phyloP scores from a whole-genome alignment of 1,284 basidiomycete species.

The Moniliella sp. region DNA sequence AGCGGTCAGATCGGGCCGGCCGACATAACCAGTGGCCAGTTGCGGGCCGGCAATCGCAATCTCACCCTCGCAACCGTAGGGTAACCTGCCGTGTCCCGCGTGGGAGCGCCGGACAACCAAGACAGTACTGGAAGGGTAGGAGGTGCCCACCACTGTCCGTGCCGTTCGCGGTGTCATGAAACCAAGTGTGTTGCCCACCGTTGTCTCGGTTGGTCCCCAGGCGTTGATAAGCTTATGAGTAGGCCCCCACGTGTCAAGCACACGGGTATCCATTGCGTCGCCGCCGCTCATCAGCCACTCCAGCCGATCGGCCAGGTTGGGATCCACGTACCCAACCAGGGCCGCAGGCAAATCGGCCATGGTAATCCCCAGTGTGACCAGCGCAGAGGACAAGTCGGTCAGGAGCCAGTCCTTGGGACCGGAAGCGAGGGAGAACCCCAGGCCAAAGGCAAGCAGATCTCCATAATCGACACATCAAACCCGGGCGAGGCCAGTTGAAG shows the following conservation, averaged over 20 bases:
- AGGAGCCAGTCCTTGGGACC: constrained; percentile 24
- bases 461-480: constrained; percentile 29
- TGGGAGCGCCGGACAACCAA: constrained; percentile 3
- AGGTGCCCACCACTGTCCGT: constrained; percentile 17
- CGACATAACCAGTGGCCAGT: constrained; percentile 25
- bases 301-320: not conserved
- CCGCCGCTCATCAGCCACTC: constrained; percentile 33
- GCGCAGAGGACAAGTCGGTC: constrained; percentile 17
- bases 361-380: constrained; percentile 18
- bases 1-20: constrained; percentile 15
- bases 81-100: too few species aligned
- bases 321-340: constrained; percentile 8
- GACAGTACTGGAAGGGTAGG: constrained; percentile 9
- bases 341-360: constrained; percentile 28
- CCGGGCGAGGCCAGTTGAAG: constrained; percentile 28
- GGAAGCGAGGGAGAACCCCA: constrained; percentile 21
- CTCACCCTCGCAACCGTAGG: constrained; percentile 20
- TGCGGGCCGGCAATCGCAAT: constrained; percentile 27
- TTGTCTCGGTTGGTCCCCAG: constrained; percentile 29
- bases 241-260: constrained; percentile 20
- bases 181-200: constrained; percentile 31
- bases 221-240: constrained; percentile 26
- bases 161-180: constrained; percentile 10
- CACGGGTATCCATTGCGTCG: constrained; percentile 24
- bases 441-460: constrained; percentile 27